Evolutionary conservation across 371 early-diverging fungal genomes (phyloP).

Genomic region (Basidiobolus heterosporus): DNA sequence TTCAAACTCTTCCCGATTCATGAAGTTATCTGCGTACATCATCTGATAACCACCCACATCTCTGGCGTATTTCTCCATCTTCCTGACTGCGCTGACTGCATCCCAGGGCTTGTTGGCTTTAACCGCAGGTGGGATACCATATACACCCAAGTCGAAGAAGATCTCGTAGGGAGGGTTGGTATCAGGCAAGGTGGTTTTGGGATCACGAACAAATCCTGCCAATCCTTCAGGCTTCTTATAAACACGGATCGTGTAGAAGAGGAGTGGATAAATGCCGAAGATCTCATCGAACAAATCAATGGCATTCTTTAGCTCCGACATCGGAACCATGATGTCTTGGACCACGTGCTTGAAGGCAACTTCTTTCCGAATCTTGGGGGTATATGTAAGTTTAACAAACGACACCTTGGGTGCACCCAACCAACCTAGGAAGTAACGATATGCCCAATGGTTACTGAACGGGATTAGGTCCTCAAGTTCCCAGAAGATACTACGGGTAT

Average conservation of each 20-base stretch:
- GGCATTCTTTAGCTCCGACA: conserved; percentile 12
- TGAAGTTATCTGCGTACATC: conserved; percentile 17
- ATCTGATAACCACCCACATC: conserved; percentile 10
- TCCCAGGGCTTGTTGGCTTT: conserved; percentile 6
- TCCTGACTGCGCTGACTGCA: conserved; percentile 1
- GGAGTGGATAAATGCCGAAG: conserved; percentile 20
- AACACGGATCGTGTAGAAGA: conserved; percentile 16
- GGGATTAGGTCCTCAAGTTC: conserved; percentile 18
- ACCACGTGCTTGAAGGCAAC: conserved; percentile 15
- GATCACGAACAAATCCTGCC: conserved; percentile 4
- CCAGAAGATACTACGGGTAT: conserved; percentile 27
- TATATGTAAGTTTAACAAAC: conserved; percentile 17
- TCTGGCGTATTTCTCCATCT: conserved; percentile 10
- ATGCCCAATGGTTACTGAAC: conserved; percentile 16
- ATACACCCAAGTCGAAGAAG: conserved; percentile 12
- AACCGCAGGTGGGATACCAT: conserved; percentile 9
- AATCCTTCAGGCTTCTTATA: conserved; percentile 4
- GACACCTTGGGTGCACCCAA: conserved; percentile 19
- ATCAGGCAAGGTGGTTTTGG: not conserved
- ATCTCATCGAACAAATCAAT: conserved; percentile 16
- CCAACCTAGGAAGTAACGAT: conserved; percentile 20
- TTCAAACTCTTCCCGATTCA: conserved; percentile 16
- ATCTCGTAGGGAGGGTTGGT: conserved; percentile 6
- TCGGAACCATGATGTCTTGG: conserved; percentile 20
- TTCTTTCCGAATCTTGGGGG: conserved; percentile 11